phyloP scores from a whole-genome alignment of 225 moss, liverwort and hornwort genomes.

The Bryoerythrophyllum caledonicum region DNA sequence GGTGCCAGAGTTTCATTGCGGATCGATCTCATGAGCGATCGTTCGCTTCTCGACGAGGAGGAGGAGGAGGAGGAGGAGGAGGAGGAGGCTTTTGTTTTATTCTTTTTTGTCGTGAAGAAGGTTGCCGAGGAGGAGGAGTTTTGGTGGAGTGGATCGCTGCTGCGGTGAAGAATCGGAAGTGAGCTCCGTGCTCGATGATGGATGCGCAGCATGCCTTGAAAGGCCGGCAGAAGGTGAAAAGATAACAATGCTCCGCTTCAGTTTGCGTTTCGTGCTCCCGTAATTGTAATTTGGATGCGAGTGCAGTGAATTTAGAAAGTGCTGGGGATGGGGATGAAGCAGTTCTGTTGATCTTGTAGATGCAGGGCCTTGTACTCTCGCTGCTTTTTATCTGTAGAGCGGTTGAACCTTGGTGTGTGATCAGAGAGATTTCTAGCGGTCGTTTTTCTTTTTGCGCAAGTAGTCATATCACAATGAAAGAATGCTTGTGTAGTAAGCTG shows the following conservation, averaged over 20 bases:
- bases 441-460: too few species aligned
- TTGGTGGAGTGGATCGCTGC: constrained; percentile 4
- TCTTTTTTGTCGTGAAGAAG: neutral
- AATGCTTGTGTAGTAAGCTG: too few species aligned
- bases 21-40: too few species aligned
- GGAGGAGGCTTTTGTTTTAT: neutral
- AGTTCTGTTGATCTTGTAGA: neutral
- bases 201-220: constrained; percentile 56
- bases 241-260: neutral
- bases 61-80: too few species aligned
- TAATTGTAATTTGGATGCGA: neutral
- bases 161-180: neutral
- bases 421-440: neutral
- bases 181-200: constrained; percentile 32
- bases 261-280: neutral
- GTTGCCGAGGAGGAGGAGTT: neutral
- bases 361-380: neutral
- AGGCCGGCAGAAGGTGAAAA: constrained; percentile 57
- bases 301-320: neutral
- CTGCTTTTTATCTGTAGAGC: neutral
- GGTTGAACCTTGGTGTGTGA: neutral
- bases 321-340: neutral
- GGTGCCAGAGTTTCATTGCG: too few species aligned
- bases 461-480: too few species aligned
- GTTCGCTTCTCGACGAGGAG: too few species aligned